Base-by-base conservation (phyloP, 2,329 filamentous ascomycete genomes). In the Pezicula carpinea region DNA sequence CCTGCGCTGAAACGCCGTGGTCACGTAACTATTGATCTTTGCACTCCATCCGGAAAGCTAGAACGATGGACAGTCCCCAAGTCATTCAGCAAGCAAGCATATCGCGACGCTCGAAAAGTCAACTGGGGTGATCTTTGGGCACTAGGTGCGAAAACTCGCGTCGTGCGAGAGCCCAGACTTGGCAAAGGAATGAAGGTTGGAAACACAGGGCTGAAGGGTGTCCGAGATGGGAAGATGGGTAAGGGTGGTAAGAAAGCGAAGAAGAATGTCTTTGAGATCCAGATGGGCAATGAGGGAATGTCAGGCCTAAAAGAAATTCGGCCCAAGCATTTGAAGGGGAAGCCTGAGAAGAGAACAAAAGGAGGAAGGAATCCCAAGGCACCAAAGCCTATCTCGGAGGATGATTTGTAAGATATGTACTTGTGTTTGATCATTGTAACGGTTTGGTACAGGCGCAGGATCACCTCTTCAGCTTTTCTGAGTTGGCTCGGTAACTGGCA, bases 41-140 rank as follows among this genome's bases (percentile, higher is more conserved):
- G 93, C 73, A 97, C 93, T 0, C 86, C 92, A 0, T 76, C 80
- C 1, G 93, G 88, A 26, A 82, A 79, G 35, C 82, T 96, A 29
- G 92, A 99, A 72, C 87, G 93, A 46, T 99, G 93, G 93, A 93
- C 86, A 0, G 85, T 99, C 0, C 88, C 92, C 2, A 83, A 83
- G 57, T 89, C 83, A 50, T 93, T 85, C 67, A 85, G 84, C 64
- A 83, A 79, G 58, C 82, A 86, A 59, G 90, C 90, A 1, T 97
- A 92, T 69, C 89, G 87, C 58, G 93, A 97, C 63, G 93, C 93
- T 31, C 82, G 93, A 52, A 99, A 99, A 69, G 79, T 85, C 0
- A 72, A 71, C 44, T 97, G 92, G 93, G 93, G 93, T 33, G 93
- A 97, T 64, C 73, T 97, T 8, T 99, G 93, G 93, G 90, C 92